Evolutionary conservation across 2,329 filamentous ascomycete species (phyloP), one percentile per base, ranked within the genome.

Genomic region (Fusarium xyrophilum): DNA sequence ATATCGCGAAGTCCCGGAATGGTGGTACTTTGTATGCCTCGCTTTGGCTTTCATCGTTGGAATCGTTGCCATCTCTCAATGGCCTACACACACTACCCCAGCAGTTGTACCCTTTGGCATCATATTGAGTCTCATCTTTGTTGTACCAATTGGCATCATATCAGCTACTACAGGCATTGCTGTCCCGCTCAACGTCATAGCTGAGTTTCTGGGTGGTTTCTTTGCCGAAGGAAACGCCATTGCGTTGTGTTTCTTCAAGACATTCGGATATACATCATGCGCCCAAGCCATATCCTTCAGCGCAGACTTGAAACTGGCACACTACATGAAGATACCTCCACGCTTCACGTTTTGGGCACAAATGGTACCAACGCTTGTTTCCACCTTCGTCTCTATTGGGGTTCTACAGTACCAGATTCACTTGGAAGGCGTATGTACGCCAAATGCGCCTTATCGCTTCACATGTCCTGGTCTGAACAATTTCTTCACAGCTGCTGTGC

Each of bases 161-260:
- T 73, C 75, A 27, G 77, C 81, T 30, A 83, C 80, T 39, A 84
- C 81, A 0, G 81, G 80, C 1, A 74, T 79, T 21, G 74, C 79
- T 36, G 76, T 81, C 19, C 79, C 77, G 4, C 74, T 83, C 25
- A 83, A 83, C 54, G 82, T 84, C 3, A 64, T 85, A 12, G 80
- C 82, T n/a, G 82, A 84, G 71, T 80, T 83, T 35, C 81, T 84
- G 15, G 82, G 79, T n/a, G 82, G 82, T 7, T 76, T 77, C 6
- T 79, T 78, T 65, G 76, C 79, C 6, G 70, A 78, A 9, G 82
- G 82, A 25, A 82, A 82, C 46, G 80, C 82, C 3, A 68, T 83
- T n/a, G 81, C 78, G 43, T 81, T 83, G 76, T 82, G 79, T 73
- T 82, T 79, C 70, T 83, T 84, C 76, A 84, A 84, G 75, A 75